phyloP scores from a whole-genome alignment of 352 stramenopile genomes.

The Phytophthora tentaculata region DNA sequence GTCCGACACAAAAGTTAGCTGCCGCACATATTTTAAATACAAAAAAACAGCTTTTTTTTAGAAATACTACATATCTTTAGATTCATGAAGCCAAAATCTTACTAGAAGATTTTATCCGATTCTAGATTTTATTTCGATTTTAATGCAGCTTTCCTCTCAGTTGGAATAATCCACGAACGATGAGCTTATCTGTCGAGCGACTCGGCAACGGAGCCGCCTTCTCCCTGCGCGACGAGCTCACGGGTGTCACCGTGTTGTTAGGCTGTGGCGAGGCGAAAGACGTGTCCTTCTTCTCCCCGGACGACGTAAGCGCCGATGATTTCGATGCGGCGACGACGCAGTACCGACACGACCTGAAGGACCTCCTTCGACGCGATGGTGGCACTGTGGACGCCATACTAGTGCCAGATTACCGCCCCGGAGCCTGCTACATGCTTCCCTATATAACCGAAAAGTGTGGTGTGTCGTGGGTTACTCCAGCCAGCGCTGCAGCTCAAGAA shows the following conservation, averaged over 20 bases:
- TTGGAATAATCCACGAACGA: slow-evolving; percentile 21
- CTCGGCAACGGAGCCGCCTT: slow-evolving; percentile 73
- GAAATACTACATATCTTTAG: no score
- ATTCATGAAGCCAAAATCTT: neutral
- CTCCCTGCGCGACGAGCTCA: slow-evolving; percentile 67
- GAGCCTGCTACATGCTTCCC: slow-evolving; percentile 75
- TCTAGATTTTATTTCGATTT: neutral
- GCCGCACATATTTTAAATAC: no score
- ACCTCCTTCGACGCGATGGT: slow-evolving; percentile 52
- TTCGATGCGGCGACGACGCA: slow-evolving; percentile 37
- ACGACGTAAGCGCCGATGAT: slow-evolving; percentile 51
- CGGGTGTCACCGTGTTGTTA: slow-evolving; percentile 56
- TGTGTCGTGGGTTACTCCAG: slow-evolving; percentile 21
- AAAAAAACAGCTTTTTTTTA: no score
- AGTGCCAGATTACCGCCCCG: slow-evolving; percentile 72
- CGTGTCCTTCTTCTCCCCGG: slow-evolving; percentile 31
- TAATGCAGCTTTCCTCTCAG: neutral
- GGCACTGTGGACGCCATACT: slow-evolving; percentile 61
- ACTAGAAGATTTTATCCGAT: slow-evolving; percentile 1
- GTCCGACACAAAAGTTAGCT: no score
- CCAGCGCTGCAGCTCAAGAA: slow-evolving; percentile 19
- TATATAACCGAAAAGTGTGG: slow-evolving; percentile 72
- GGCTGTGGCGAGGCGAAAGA: slow-evolving; percentile 60
- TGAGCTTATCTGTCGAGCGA: slow-evolving; percentile 72
- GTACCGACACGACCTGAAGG: slow-evolving; percentile 68